Base-by-base conservation (phyloP, 306 rosid species). In the Luffa acutangula region DNA sequence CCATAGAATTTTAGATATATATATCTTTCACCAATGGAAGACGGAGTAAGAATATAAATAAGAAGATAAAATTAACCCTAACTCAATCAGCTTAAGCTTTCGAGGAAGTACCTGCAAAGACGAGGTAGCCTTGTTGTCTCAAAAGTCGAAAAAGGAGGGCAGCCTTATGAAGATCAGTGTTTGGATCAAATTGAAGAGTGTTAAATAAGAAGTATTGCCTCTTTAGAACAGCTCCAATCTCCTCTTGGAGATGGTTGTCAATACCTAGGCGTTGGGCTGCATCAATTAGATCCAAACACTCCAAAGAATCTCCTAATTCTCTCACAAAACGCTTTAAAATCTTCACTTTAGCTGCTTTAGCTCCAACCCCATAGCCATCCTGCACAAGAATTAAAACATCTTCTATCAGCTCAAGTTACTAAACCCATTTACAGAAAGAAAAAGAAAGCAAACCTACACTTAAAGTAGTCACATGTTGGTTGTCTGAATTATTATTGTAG, bases 131-230 rank as follows among this genome's bases (percentile, higher is more conserved):
- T 58, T 79, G 75, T 42, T 88, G 91, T 70, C 89, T 84, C 82
- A 88, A 33, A 2, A 81, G 82, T 37, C 89, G 85, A 69, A 88
- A 88, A 4, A 71, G 80, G 52, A 88, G 84, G 0, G 87, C 83
- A 42, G 56, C 80, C 4, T 86, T 83, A 56, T 80, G 81, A 51
- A 84, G 85, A 15, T 77, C 75, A 2, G 59, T 37, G 6, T 43
- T 37, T 5, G 3, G 34, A 58, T 67, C 45, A 66, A 4, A 51
- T 33, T 10, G 14, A 37, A 31, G 6, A 11, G 39, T 6, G 34
- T 57, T 76, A 1, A 36, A 9, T 11, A 37, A 37, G 39, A 5
- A 12, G 9, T 53, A 69, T 12, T 88, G 83, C 9, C 53, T 69
- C 21, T 51, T 69, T 5, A 88, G 86, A 46, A 82, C 67, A 6